These are phyloP conservation scores for Suillus plorans DNA, from an alignment of 768 basidiomycete genomes.

Conservation along the genomic window DNA sequence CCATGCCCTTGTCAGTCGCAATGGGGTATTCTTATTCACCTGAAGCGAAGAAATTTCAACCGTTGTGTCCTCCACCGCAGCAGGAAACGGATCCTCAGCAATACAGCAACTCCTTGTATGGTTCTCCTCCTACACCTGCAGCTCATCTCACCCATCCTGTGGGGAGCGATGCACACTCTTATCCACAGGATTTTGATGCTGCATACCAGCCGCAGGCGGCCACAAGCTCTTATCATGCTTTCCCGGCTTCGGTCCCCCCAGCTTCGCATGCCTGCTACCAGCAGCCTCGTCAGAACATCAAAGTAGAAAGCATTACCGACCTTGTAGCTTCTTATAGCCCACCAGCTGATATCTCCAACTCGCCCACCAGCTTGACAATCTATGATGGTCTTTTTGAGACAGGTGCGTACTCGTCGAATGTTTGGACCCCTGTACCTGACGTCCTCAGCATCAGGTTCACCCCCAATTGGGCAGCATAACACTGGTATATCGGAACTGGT, in stretches of 20 bases:
- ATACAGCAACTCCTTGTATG: slow-evolving; percentile 16
- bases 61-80: slow-evolving; percentile 34
- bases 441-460: neutral
- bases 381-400: slow-evolving; percentile 25
- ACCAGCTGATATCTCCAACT: slow-evolving; percentile 21
- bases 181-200: slow-evolving; percentile 27
- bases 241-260: slow-evolving; percentile 21
- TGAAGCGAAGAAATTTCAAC: slow-evolving; percentile 35
- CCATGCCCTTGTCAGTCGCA: slow-evolving; percentile 30
- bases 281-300: slow-evolving; percentile 21
- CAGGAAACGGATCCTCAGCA: slow-evolving; percentile 23
- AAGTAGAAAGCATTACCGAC: slow-evolving; percentile 31
- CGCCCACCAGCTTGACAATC: slow-evolving; percentile 20
- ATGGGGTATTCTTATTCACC: slow-evolving; percentile 34
- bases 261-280: slow-evolving; percentile 19
- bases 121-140: slow-evolving; percentile 13
- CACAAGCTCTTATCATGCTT: slow-evolving; percentile 23
- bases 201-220: slow-evolving; percentile 21
- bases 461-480: neutral
- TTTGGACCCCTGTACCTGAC: neutral
- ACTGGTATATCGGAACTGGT: slow-evolving; percentile 13
- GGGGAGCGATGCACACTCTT: slow-evolving; percentile 18
- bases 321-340: slow-evolving; percentile 17
- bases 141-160: slow-evolving; percentile 14
- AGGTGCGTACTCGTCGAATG: slow-evolving; percentile 23